Evolutionary conservation across 1,284 basidiomycete genomes (phyloP).

Genomic region (Filobasidium uniguttulatum): DNA sequence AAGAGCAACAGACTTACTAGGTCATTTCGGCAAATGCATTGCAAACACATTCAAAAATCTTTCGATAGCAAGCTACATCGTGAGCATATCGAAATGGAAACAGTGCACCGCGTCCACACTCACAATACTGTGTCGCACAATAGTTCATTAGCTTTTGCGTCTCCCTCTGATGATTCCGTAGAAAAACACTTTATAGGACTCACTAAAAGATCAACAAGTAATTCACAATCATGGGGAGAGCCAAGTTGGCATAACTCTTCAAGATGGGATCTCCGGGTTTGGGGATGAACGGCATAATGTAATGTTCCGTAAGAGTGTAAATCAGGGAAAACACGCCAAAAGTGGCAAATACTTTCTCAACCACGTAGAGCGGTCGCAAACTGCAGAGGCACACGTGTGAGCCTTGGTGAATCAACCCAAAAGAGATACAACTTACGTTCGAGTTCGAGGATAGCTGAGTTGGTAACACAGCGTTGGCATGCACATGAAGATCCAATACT

Average conservation of each 20-base stretch:
- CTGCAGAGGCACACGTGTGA: too few relatives aligned
- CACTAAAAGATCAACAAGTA: slow-evolving; percentile 38
- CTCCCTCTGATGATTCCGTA: too few relatives aligned
- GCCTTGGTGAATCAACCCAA: background rate
- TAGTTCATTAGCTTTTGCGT: background rate
- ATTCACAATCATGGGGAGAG: slow-evolving; percentile 77
- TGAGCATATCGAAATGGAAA: background rate
- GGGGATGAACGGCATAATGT: slow-evolving; percentile 71
- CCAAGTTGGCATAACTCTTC: slow-evolving; percentile 66
- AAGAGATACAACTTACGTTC: slow-evolving; percentile 42
- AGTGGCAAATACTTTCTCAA: slow-evolving; percentile 89
- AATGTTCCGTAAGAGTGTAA: slow-evolving; percentile 78
- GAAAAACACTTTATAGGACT: slow-evolving; percentile 6
- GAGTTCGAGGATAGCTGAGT: slow-evolving; percentile 84
- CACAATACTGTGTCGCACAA: slow-evolving; percentile 73
- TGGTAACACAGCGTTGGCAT: slow-evolving; percentile 93
- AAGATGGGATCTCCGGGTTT: slow-evolving; percentile 55
- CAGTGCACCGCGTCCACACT: slow-evolving; percentile 21
- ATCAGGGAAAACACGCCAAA: slow-evolving; percentile 90
- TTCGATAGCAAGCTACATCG: background rate
- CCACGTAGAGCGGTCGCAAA: slow-evolving; percentile 77
- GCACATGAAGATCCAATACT: slow-evolving; percentile 78
- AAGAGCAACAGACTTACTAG: slow-evolving; percentile 49
- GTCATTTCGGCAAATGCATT: slow-evolving; percentile 88
- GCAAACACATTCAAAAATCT: slow-evolving; percentile 69